Base-by-base conservation (phyloP, 2,329 filamentous ascomycete species). In the Colletotrichum theobromicola region DNA sequence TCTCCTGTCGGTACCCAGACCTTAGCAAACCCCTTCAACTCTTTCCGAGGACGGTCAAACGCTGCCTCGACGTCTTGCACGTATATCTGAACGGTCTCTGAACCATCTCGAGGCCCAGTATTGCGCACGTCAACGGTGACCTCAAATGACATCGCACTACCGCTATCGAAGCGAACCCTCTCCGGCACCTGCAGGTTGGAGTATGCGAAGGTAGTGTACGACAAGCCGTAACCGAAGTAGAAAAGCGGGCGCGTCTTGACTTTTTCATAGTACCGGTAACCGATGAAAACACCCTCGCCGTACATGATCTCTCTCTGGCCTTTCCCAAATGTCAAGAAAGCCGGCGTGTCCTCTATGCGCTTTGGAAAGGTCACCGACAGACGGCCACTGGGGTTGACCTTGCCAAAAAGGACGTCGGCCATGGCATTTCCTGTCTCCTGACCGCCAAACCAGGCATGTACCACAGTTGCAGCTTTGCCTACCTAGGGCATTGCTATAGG, bases 231-330 rank as follows among this genome's bases (percentile, higher is more conserved):
- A 3, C 93, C 93, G 78, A 94, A 94, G 46, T 91, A 87, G 81
- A 94, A 94, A 0, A 91, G 86, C 0, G 91, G 88, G 62, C 88
- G 85, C 34, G 2, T 78, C 64, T 18, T 76, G 37, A 75, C 67
- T 65, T 37, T 73, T 78, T 95, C 93, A 79, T 94, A 95, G 82
- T 90, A 94, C 16, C 92, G 86, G 81, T 95, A 94, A 0, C 93
- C 93, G 16, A 95, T 87, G 79, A 93, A 94, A 28, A 95, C 87
- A 63, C 93, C 93, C 81, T 95, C 93, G 18, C 92, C 93, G 76
- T 95, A 95, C 0, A 93, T 83, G 2, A 92, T 91, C 57, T 91
- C 87, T 34, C 92, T 0, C 88, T 88, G 26, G 85, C 88, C 50
- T 90, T 89, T 77, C 94, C 93, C 3, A 88, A 88, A 95, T 83